A percentile compares a stretch with the other conserved stretches of the same genome.
These are phyloP conservation scores for Porcisia deanei DNA, from an alignment of 208 protist genomes.

Conservation along the genomic window DNA sequence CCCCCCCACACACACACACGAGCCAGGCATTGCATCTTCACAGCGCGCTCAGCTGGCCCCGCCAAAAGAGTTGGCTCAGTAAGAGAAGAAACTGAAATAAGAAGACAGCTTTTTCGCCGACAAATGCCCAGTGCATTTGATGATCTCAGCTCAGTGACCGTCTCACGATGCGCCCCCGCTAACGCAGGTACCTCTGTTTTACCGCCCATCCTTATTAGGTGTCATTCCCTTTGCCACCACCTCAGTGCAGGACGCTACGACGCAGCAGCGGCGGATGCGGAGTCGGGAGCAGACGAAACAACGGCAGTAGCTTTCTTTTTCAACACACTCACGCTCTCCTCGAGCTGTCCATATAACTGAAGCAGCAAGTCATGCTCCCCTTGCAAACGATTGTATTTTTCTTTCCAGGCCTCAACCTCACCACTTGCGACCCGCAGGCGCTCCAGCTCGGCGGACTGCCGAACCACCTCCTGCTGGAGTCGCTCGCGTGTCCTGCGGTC, in stretches of 20 bases:
- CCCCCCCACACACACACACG: not conserved
- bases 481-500: conserved; percentile 37
- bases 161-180: not conserved
- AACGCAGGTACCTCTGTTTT: not conserved
- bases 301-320: not conserved
- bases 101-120: not conserved
- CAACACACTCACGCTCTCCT: conserved; percentile 48
- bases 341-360: conserved; percentile 80
- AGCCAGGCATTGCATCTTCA: not conserved
- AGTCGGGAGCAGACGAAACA: not conserved
- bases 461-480: conserved; percentile 71
- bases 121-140: not conserved
- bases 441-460: conserved; percentile 75
- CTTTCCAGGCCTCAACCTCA: conserved; percentile 32
- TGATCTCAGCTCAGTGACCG: not conserved
- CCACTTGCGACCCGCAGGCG: conserved; percentile 40
- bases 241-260: conserved; percentile 3
- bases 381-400: conserved; percentile 40
- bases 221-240: not conserved
- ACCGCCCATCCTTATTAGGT: not conserved
- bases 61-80: not conserved
- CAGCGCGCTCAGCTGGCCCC: not conserved
- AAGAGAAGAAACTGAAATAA: not conserved
- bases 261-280: not conserved
- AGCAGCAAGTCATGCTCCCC: conserved; percentile 69